Percentiles rank a stretch among this genome's conserved stretches.
Conservation (phyloP, 228 moss, liverwort and hornwort genomes). For the Sphagnum magellanicum region DNA sequence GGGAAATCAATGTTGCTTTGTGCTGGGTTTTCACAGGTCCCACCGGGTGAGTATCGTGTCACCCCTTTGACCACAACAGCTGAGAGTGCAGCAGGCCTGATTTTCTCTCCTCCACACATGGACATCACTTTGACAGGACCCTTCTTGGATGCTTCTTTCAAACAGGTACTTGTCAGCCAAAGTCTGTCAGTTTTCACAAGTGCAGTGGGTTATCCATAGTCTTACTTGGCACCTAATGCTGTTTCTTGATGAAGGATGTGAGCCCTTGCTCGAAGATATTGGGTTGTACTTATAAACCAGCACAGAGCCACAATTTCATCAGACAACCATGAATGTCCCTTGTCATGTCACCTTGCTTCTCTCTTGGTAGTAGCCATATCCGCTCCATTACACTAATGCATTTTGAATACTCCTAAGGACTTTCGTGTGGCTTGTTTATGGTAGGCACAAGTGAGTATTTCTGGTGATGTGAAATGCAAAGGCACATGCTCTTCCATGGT, state of each 20-base stretch:
- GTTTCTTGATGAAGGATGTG: too few relatives aligned
- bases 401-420: too few relatives aligned
- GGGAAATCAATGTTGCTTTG: too few relatives aligned
- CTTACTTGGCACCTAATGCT: too few relatives aligned
- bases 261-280: too few relatives aligned
- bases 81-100: conserved; percentile 52
- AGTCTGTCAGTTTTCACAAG: too few relatives aligned
- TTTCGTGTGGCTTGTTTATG: neutral
- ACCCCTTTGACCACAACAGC: conserved; percentile 52
- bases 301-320: too few relatives aligned
- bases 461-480: conserved; percentile 66
- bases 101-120: conserved; percentile 59
- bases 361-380: too few relatives aligned
- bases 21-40: conserved; percentile 17
- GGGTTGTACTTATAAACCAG: too few relatives aligned
- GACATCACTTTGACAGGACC: conserved; percentile 61
- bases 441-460: conserved; percentile 71
- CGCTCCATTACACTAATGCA: too few relatives aligned
- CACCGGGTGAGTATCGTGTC: conserved; percentile 50
- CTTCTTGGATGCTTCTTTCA: conserved; percentile 49
- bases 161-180: conserved; percentile 23
- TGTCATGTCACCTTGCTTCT: too few relatives aligned
- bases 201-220: conserved; percentile 3
- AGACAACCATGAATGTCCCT: too few relatives aligned
- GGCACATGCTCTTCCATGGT: conserved; percentile 48